Evolutionary conservation across 495 filamentous ascomycete species (phyloP).

Genomic region (Penicillium chermesinum): DNA sequence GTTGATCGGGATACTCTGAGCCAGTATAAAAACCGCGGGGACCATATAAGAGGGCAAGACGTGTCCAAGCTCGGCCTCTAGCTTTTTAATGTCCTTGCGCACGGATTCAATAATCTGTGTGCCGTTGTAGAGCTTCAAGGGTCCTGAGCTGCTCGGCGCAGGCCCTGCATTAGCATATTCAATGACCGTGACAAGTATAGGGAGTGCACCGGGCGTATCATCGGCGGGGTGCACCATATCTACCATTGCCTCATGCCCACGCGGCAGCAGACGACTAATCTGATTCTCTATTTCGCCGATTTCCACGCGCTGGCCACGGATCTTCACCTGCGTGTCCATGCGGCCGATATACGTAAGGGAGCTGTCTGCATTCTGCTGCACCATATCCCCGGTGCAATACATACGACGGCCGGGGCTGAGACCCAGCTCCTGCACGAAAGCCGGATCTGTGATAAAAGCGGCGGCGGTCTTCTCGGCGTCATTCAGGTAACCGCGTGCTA

Average conservation of each 20-base stretch:
- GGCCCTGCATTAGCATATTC: background rate
- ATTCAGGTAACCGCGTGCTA: slow-evolving; percentile 42
- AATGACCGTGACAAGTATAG: background rate
- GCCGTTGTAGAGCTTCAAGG: background rate
- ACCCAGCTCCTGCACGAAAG: background rate
- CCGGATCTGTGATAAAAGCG: slow-evolving; percentile 22
- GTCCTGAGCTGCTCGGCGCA: no score
- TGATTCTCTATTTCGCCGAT: slow-evolving; percentile 30
- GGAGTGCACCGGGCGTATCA: background rate
- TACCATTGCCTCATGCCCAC: background rate
- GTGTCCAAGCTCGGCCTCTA: background rate
- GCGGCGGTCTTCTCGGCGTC: slow-evolving; percentile 28
- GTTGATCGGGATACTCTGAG: background rate
- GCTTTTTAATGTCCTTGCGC: no score
- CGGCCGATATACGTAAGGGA: slow-evolving; percentile 2
- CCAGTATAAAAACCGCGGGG: background rate
- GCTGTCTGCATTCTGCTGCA: slow-evolving; percentile 4
- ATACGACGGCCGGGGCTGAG: slow-evolving; percentile 13
- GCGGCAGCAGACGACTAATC: background rate
- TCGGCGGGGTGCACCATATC: background rate
- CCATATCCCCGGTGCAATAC: slow-evolving; percentile 26
- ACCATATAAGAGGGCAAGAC: slow-evolving; percentile 1
- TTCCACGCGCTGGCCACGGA: slow-evolving; percentile 37
- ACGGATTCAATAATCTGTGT: background rate
- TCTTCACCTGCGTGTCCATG: slow-evolving; percentile 13